Percentiles rank a stretch among this genome's conserved stretches.
These are phyloP conservation scores for Cyberlindnera galapagoensis DNA, from an alignment of 805 yeast species.

Conservation along the genomic window DNA sequence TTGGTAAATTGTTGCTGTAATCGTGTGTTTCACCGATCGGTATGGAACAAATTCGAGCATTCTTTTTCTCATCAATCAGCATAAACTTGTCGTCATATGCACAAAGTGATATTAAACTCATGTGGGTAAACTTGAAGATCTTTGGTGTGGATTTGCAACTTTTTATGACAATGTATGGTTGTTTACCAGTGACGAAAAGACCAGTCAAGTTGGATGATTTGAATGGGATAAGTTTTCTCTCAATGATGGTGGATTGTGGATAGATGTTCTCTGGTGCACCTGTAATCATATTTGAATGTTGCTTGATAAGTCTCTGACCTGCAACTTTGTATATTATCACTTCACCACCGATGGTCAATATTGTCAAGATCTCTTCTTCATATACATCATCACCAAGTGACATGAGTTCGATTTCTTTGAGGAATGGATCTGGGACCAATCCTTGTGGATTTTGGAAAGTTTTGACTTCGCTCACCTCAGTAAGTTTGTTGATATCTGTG, in stretches of 20 bases:
- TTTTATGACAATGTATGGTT: conserved; percentile 64
- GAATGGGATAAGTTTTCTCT: conserved; percentile 56
- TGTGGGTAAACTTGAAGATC: conserved; percentile 57
- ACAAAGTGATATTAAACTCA: conserved; percentile 62
- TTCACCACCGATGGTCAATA: conserved; percentile 80
- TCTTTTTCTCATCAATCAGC: conserved; percentile 62
- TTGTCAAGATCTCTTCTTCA: conserved; percentile 58
- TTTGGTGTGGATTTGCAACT: conserved; percentile 57
- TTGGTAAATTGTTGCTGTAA: conserved; percentile 57
- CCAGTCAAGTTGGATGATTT: conserved; percentile 52
- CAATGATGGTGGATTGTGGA: conserved; percentile 52
- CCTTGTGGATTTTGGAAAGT: conserved; percentile 29
- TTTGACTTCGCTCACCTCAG: conserved; percentile 32
- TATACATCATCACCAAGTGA: conserved; percentile 53
- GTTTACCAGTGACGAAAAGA: conserved; percentile 67
- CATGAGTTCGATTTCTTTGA: conserved; percentile 60
- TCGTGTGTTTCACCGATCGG: conserved; percentile 32
- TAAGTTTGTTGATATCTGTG: conserved; percentile 29
- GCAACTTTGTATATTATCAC: conserved; percentile 57
- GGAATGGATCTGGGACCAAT: conserved; percentile 61
- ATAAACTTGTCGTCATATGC: conserved; percentile 43
- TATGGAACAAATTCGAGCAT: conserved; percentile 49
- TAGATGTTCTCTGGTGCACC: conserved; percentile 82
- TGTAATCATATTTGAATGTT: conserved; percentile 40
- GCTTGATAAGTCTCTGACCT: conserved; percentile 37